Conservation (phyloP, 2,329 filamentous ascomycete genomes). For the Botrytis tulipae region DNA sequence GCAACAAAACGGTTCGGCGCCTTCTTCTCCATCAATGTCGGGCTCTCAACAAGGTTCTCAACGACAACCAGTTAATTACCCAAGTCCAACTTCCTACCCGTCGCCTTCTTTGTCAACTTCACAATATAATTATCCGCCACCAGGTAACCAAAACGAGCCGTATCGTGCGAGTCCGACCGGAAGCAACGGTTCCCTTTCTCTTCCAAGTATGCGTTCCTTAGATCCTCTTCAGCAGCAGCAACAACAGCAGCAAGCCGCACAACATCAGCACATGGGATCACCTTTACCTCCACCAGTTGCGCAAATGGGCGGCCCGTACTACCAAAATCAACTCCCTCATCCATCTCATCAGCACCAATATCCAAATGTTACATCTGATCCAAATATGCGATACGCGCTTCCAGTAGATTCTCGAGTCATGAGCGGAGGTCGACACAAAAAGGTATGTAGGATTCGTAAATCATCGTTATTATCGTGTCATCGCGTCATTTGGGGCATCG, state of each 20-base stretch:
- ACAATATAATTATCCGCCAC: slow-evolving; percentile 48
- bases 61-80: slow-evolving; percentile 41
- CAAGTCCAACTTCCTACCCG: slow-evolving; percentile 49
- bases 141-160: slow-evolving; percentile 41
- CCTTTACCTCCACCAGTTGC: slow-evolving; percentile 53
- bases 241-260: slow-evolving; percentile 30
- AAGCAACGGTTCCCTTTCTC: slow-evolving; percentile 46
- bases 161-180: slow-evolving; percentile 47
- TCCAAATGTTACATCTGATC: slow-evolving; percentile 47
- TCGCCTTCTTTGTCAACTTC: slow-evolving; percentile 47
- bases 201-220: slow-evolving; percentile 51
- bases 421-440: slow-evolving; percentile 61
- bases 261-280: slow-evolving; percentile 47
- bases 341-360: slow-evolving; percentile 50
- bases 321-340: slow-evolving; percentile 42
- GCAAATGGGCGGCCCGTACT: slow-evolving; percentile 50
- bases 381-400: slow-evolving; percentile 54
- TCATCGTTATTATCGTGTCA: slow-evolving; percentile 16
- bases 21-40: slow-evolving; percentile 39
- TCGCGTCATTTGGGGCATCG: slow-evolving; percentile 20
- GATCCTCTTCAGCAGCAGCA: slow-evolving; percentile 42
- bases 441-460: slow-evolving; percentile 33
- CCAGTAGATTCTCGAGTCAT: slow-evolving; percentile 55
- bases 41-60: slow-evolving; percentile 31
- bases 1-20: slow-evolving; percentile 36